These are phyloP conservation scores for Cryomyces minteri DNA, from an alignment of 495 filamentous ascomycete genomes.

Conservation along the genomic window DNA sequence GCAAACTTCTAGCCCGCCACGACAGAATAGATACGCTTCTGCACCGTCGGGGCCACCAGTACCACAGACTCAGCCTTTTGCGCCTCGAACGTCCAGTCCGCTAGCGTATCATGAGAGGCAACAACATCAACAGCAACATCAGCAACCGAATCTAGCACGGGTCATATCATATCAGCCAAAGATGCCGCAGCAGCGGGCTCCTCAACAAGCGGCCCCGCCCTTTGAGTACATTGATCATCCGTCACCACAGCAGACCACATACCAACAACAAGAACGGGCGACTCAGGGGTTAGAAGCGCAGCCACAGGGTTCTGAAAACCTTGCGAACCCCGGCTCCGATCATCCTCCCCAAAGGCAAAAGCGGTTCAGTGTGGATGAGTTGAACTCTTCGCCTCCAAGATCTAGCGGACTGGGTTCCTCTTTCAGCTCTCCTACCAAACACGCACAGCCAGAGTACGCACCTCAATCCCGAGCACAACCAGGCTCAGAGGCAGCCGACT, in stretches of 20 bases:
- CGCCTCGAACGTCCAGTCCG: slow-evolving; percentile 72
- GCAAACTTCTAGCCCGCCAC: background rate
- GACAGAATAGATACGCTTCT: slow-evolving; percentile 5
- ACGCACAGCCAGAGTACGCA: background rate
- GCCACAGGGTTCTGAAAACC: too few relatives aligned
- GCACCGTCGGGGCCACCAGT: slow-evolving; percentile 21
- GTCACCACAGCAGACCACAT: background rate
- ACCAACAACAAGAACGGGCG: too few relatives aligned
- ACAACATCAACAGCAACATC: slow-evolving; percentile 22
- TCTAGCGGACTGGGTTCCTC: background rate
- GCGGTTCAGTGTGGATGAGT: too few relatives aligned
- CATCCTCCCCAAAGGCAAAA: too few relatives aligned
- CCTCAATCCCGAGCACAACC: background rate
- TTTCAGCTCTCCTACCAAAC: background rate
- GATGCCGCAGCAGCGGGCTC: too few relatives aligned
- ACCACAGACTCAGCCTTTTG: slow-evolving; percentile 38
- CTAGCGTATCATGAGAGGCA: slow-evolving; percentile 45
- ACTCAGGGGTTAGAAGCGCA: too few relatives aligned
- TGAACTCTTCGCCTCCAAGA: too few relatives aligned
- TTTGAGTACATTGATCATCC: background rate
- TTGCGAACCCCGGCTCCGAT: too few relatives aligned
- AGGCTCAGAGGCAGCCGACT: background rate
- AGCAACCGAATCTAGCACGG: background rate
- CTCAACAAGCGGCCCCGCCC: background rate
- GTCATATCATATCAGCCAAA: too few relatives aligned